Conservation (phyloP, 2,329 filamentous ascomycete species). For the Penicillium decumbens region DNA sequence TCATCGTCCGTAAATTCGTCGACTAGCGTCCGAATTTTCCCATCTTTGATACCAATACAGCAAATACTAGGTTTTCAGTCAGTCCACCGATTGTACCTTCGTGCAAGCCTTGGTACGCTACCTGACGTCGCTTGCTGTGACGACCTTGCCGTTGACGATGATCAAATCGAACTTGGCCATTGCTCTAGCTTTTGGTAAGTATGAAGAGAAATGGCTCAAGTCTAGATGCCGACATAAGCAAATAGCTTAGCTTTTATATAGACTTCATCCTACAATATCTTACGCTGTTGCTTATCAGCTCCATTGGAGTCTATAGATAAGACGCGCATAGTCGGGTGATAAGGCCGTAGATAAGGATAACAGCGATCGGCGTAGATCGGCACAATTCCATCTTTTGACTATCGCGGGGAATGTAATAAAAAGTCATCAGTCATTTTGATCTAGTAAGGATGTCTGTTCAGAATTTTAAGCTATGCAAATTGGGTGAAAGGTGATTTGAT, state of each 20-base stretch:
- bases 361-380: neutral
- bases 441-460: too few relatives aligned
- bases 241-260: neutral
- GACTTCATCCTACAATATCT: neutral
- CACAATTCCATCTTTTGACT: neutral
- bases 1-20: conserved; percentile 2
- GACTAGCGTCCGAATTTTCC: conserved; percentile 5
- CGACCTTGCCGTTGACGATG: neutral
- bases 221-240: neutral
- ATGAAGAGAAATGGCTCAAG: neutral
- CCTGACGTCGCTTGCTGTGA: neutral
- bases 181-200: neutral
- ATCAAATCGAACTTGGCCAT: neutral
- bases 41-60: conserved; percentile 13
- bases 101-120: neutral
- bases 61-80: neutral
- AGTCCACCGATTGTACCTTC: too few relatives aligned
- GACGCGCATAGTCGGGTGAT: neutral
- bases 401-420: neutral
- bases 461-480: too few relatives aligned
- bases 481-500: too few relatives aligned
- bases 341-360: neutral
- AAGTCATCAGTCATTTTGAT: too few relatives aligned
- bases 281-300: neutral
- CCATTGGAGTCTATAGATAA: neutral